Base-by-base conservation (phyloP, 2,329 filamentous ascomycete species). In the Colletotrichum graminicola region DNA sequence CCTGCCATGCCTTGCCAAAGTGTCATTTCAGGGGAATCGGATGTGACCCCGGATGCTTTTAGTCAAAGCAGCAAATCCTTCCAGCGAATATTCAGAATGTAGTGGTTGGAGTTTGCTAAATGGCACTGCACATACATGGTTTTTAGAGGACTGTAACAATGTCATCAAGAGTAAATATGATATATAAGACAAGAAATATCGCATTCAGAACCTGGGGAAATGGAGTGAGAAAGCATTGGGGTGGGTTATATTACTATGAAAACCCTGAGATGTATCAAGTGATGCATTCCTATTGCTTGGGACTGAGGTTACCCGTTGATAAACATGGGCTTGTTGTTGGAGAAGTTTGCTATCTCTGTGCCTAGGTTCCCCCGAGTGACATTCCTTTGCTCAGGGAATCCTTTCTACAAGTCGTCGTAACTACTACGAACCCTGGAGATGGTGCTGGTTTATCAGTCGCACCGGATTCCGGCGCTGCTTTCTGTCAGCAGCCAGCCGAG, bases 141-240 rank as follows among this genome's bases (percentile, higher is more conserved):
- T 14, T 16, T 16, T 12, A 41, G 41, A 12, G 21, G 14, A 3
- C 2, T 23, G 11, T 23, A 12, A 49, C 2, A 23, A 23, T 5
- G 7, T 51, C 23, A 2, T 14, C 43, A n/a, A 26, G 47, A 51
- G 23, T 26, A 7, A 23, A 2, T 26, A 5, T 5, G 47, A 16
- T 14, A 4, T 10, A 16, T 26, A 11, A 51, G n/a, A 14, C 26
- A 14, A 14, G 23, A 2, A 12, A 7, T 0, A 2, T 18, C 2
- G 3, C 12, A 11, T 21, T 11, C 0, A 21, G 7, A 34, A 11
- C 7, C 5, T 0, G 29, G 1, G 26, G 2, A 14, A 29, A 5
- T 11, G 2, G 29, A 21, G 10, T 32, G 16, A 54, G 1, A 18
- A 34, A 10, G 1, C 29, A 54, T 21, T 34, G 16, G 1, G 3